Evolutionary conservation across 495 filamentous ascomycete genomes (phyloP).

Genomic region (Neurospora discreta): DNA sequence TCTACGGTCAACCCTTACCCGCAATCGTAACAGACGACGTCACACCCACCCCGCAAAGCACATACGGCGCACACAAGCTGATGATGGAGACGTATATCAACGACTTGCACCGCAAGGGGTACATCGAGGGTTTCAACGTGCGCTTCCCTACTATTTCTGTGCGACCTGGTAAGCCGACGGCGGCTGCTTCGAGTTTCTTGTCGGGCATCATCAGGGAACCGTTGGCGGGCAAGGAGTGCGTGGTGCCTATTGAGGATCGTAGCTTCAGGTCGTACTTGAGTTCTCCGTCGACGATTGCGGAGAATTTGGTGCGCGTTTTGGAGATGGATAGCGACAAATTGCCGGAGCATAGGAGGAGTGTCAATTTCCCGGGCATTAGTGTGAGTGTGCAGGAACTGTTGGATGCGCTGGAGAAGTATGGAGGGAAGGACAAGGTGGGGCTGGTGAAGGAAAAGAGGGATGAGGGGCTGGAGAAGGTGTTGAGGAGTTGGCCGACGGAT

Average conservation of each 20-base stretch:
- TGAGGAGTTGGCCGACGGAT: slow-evolving; percentile 62
- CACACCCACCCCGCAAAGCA: slow-evolving; percentile 53
- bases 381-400: slow-evolving; percentile 66
- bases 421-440: slow-evolving; percentile 54
- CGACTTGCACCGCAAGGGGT: slow-evolving; percentile 61
- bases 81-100: slow-evolving; percentile 64
- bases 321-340: slow-evolving; percentile 43
- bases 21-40: slow-evolving; percentile 30
- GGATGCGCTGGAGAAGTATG: slow-evolving; percentile 58
- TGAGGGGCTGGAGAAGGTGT: slow-evolving; percentile 53
- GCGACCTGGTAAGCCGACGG: slow-evolving; percentile 60
- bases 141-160: slow-evolving; percentile 70
- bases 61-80: slow-evolving; percentile 72
- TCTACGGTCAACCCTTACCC: slow-evolving; percentile 30
- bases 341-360: slow-evolving; percentile 44
- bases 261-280: slow-evolving; percentile 56
- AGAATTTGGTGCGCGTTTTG: slow-evolving; percentile 58
- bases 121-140: slow-evolving; percentile 53
- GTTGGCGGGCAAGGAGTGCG: slow-evolving; percentile 49
- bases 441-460: slow-evolving; percentile 57
- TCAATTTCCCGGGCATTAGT: slow-evolving; percentile 65
- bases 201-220: slow-evolving; percentile 52
- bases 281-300: slow-evolving; percentile 53
- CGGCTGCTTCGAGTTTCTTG: slow-evolving; percentile 64
- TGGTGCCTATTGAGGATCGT: slow-evolving; percentile 48